Evolutionary conservation across 108 stramenopile genomes (phyloP), one percentile per base, ranked within the genome.

Genomic region (Cylindrotheca fusiformis): DNA sequence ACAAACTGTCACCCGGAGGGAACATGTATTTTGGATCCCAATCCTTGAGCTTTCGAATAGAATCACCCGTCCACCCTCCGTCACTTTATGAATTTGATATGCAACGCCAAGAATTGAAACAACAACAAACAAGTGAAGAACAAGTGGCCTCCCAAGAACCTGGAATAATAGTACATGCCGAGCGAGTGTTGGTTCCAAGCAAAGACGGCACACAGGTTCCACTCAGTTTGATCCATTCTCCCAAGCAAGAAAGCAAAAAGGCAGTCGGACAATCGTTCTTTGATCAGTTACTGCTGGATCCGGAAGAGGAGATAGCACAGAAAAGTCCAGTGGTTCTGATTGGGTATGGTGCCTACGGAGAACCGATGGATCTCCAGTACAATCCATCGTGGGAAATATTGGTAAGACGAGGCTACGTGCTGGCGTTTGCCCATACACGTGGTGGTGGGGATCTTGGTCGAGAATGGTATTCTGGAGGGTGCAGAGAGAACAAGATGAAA

Each of bases 311-410:
- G 5, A 51, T 26, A 20, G 22, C 12, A 22, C 22, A 25, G 8
- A 17, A 51, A 17, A 19, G 21, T 1, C 12, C 33, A 19, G 62
- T 72, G 3, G 36, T 85, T 28, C 24, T 85, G 31, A 36, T 65
- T 23, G 84, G 69, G 4, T 90, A 90, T 60, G 88, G 88, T n/a
- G 56, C 83, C 33, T 90, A 90, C 33, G 88, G 85, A 21, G 65
- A 76, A 48, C 54, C 61, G 4, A 44, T 70, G 32, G 70, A 80
- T 26, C 27, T 79, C 45, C 52, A 57, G 33, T 87, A 76, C 63
- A 60, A 82, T 51, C 82, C 86, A 2, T 48, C 47, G 2, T 63
- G 60, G 24, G 48, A 52, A 6, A 67, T 79, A 2, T 54, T 86
- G 47, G 26, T 90, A 21, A 51, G 78, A 26, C 50, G 71, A 28